Conservation (phyloP, 306 rosid species). For the Benincasa hispida region DNA sequence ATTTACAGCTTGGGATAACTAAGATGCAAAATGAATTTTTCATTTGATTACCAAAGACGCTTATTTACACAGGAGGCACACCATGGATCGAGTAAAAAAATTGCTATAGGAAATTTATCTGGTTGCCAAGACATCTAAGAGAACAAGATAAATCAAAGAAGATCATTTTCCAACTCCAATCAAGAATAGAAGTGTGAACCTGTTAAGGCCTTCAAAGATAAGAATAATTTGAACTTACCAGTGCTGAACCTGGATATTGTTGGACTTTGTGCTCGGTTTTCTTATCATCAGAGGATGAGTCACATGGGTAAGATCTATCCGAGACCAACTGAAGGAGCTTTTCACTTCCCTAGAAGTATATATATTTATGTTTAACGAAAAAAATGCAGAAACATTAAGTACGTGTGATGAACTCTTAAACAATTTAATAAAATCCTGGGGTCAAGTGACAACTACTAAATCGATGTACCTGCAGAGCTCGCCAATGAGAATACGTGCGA, state of each 20-base stretch:
- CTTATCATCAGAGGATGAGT: slow-evolving; percentile 7
- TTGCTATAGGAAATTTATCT: neutral
- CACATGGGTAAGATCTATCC: slow-evolving; percentile 22
- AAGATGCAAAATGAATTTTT: neutral
- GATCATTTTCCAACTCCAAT: neutral
- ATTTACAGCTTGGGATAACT: neutral
- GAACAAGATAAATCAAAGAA: neutral
- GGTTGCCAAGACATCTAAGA: neutral
- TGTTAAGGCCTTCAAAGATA: neutral
- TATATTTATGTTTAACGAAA: neutral
- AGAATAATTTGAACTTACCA: slow-evolving; percentile 34
- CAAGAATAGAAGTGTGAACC: neutral
- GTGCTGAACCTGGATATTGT: slow-evolving; percentile 9
- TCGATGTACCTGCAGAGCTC: slow-evolving; percentile 61
- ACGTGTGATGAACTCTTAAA: neutral
- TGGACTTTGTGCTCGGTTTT: slow-evolving; percentile 18
- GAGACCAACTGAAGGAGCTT: slow-evolving; percentile 67
- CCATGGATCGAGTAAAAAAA: neutral
- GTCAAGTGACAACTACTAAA: neutral
- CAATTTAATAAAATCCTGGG: neutral
- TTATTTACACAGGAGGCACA: neutral
- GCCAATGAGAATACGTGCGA: slow-evolving; percentile 89
- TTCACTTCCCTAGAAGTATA: slow-evolving; percentile 68
- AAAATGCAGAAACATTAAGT: neutral
- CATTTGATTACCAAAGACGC: neutral